Conservation (phyloP, 306 rosid genomes). For the Betula pendula region DNA sequence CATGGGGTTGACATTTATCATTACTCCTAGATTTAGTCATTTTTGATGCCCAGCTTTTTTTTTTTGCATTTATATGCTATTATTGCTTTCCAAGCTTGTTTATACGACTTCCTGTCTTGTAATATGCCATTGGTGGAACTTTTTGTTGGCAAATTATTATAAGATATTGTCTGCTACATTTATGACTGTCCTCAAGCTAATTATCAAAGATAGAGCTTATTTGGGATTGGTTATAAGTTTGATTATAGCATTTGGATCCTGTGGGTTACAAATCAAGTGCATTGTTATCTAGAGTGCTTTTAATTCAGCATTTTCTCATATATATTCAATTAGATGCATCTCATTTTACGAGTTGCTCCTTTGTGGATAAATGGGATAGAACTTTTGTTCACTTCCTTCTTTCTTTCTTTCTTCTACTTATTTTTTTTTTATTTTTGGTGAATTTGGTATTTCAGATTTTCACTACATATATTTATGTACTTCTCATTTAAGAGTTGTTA, state of each 20-base stretch:
- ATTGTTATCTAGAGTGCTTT: neutral
- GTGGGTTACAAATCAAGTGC: neutral
- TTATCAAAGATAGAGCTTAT: neutral
- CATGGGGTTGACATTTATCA: too few species aligned
- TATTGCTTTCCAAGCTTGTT: neutral
- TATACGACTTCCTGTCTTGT: conserved; percentile 1
- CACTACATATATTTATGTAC: neutral
- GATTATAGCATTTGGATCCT: neutral
- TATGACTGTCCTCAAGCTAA: neutral
- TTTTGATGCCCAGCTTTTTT: neutral
- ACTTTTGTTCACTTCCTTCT: neutral
- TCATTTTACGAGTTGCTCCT: neutral
- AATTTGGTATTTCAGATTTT: neutral
- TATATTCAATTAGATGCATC: neutral
- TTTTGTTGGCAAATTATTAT: neutral
- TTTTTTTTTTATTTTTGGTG: neutral
- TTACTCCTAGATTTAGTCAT: conserved; percentile 14
- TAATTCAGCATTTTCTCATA: neutral
- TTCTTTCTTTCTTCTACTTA: neutral
- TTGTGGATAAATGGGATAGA: neutral
- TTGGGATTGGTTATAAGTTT: neutral
- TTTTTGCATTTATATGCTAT: conserved; percentile 5
- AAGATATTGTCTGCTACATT: neutral
- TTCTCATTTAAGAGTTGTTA: neutral
- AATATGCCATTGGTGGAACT: neutral